These are phyloP conservation scores for Pythium grandisporangium DNA, from an alignment of 352 stramenopile genomes.

Conservation along the genomic window DNA sequence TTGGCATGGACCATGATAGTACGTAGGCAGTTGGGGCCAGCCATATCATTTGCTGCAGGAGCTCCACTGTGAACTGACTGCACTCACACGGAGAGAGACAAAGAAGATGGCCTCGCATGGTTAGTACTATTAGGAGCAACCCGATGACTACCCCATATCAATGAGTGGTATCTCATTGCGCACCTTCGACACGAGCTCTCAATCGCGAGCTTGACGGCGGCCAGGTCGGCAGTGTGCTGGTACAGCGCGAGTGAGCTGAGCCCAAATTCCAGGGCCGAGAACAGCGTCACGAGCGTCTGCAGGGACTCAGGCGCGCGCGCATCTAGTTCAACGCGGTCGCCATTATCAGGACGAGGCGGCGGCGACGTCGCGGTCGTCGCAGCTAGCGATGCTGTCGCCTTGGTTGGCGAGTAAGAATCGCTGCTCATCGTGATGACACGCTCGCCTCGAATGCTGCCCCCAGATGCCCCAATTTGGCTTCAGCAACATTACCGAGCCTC, in stretches of 20 bases:
- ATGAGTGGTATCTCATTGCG: background rate
- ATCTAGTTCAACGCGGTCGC: constrained; percentile 13
- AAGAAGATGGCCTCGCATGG: no score
- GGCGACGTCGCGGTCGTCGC: no score
- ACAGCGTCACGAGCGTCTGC: constrained; percentile 36
- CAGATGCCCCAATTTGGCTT: no score
- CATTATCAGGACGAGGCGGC: constrained; percentile 2
- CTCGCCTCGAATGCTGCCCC: no score
- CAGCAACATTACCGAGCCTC: no score
- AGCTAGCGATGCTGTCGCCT: no score
- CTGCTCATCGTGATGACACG: no score
- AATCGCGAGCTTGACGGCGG: constrained; percentile 45
- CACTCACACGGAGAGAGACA: no score
- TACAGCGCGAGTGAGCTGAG: constrained; percentile 63
- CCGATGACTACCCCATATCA: background rate
- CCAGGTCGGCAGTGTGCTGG: constrained; percentile 56
- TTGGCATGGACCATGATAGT: constrained; percentile 18
- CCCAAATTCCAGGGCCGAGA: constrained; percentile 62
- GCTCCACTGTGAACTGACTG: constrained; percentile 32
- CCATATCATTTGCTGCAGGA: constrained; percentile 50
- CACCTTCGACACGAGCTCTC: constrained; percentile 62
- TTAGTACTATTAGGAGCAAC: no score
- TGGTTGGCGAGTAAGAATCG: no score
- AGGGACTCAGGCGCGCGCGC: constrained; percentile 28
- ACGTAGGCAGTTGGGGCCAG: constrained; percentile 39